Conservation (phyloP, 2,329 filamentous ascomycete species). For the Aureobasidium sp. region DNA sequence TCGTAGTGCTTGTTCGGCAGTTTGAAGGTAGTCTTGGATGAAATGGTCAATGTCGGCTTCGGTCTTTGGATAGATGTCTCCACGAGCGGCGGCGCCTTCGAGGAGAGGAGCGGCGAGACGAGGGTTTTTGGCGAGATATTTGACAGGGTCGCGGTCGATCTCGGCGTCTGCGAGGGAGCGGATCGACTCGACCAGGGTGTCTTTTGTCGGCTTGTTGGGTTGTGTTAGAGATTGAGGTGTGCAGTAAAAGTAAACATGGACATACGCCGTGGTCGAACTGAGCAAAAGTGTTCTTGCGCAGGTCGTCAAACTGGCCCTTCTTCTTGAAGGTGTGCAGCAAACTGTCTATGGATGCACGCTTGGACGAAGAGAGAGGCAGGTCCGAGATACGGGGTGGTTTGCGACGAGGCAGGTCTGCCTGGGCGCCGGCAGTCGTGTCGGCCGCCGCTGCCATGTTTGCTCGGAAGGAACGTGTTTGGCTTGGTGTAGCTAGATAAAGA, state of each 20-base stretch:
- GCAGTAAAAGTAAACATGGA: background rate
- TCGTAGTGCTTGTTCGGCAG: conserved; percentile 62
- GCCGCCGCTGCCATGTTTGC: conserved; percentile 16
- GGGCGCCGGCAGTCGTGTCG: conserved; percentile 1
- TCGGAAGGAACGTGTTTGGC: background rate
- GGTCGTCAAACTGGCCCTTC: conserved; percentile 70
- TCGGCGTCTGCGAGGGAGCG: conserved; percentile 57
- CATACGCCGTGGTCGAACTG: conserved; percentile 63
- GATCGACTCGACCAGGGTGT: conserved; percentile 34
- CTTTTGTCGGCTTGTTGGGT: conserved; percentile 54
- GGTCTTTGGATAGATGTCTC: conserved; percentile 64
- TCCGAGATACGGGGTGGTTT: conserved; percentile 66
- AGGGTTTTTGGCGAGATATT: conserved; percentile 63
- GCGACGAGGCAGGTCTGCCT: conserved; percentile 26
- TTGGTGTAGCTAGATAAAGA: too few relatives aligned
- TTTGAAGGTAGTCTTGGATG: conserved; percentile 53
- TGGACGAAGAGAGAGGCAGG: conserved; percentile 63
- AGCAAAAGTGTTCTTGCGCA: conserved; percentile 69
- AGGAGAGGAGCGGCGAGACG: conserved; percentile 66
- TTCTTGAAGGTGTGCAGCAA: conserved; percentile 78
- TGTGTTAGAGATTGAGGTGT: background rate
- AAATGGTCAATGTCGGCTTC: conserved; percentile 58
- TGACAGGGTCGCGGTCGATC: conserved; percentile 60
- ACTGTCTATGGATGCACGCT: conserved; percentile 62
- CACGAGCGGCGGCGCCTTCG: conserved; percentile 68